A percentile compares a stretch with the other conserved stretches of the same genome.
Conservation (phyloP, 2,329 filamentous ascomycete species). For the Curvularia hawaiiensis region DNA sequence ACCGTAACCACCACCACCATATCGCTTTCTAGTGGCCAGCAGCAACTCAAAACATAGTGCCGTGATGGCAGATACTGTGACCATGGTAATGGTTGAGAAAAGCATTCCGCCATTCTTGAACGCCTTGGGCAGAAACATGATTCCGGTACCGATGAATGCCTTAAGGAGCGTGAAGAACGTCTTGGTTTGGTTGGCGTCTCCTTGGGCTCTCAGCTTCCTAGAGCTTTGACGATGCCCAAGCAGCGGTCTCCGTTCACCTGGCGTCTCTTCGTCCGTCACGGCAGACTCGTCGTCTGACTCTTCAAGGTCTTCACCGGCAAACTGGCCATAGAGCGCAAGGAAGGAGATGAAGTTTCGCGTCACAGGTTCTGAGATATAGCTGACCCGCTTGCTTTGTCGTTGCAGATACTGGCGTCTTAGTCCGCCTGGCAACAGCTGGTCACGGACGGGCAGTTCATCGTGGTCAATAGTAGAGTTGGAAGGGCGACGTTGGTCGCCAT, state of each 20-base stretch:
- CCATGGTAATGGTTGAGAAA: conserved; percentile 72
- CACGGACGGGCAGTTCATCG: conserved; percentile 49
- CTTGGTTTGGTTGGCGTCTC: conserved; percentile 71
- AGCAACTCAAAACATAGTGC: conserved; percentile 75
- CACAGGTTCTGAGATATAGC: conserved; percentile 58
- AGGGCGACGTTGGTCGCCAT: conserved; percentile 15
- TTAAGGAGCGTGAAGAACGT: conserved; percentile 81
- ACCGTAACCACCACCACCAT: conserved; percentile 74
- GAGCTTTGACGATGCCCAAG: conserved; percentile 62
- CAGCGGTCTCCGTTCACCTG: conserved; percentile 65
- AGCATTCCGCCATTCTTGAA: conserved; percentile 79
- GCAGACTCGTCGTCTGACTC: conserved; percentile 63
- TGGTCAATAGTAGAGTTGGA: conserved; percentile 36
- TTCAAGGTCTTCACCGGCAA: conserved; percentile 72
- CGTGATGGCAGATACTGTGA: conserved; percentile 68
- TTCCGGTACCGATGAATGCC: conserved; percentile 79
- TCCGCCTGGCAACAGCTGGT: conserved; percentile 58
- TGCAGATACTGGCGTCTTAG: conserved; percentile 60
- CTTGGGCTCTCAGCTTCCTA: conserved; percentile 53
- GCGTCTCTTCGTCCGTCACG: conserved; percentile 59
- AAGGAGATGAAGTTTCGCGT: conserved; percentile 77
- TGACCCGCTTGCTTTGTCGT: conserved; percentile 48
- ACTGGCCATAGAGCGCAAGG: conserved; percentile 75
- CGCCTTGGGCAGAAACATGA: conserved; percentile 81
- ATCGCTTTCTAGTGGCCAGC: conserved; percentile 66